These are phyloP conservation scores for Eremothecium sinecaudum DNA, from an alignment of 1,139 yeast genomes.

Conservation along the genomic window DNA sequence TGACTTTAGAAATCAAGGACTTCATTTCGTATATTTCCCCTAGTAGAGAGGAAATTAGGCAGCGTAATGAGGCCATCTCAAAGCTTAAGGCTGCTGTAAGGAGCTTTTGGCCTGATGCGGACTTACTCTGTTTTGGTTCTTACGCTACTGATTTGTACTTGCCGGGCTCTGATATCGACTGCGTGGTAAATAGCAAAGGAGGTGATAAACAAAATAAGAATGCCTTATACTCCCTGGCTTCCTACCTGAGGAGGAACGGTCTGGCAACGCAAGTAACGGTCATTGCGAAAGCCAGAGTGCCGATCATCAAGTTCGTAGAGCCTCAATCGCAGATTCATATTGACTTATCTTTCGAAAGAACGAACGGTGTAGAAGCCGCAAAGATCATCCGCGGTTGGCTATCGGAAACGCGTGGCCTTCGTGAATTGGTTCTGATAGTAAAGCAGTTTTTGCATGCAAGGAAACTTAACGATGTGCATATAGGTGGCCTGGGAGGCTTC, in stretches of 20 bases:
- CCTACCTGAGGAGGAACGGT: constrained; percentile 51
- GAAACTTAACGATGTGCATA: constrained; percentile 79
- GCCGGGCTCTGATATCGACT: constrained; percentile 95
- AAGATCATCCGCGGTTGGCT: constrained; percentile 71
- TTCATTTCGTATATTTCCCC: constrained; percentile 86
- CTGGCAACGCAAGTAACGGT: constrained; percentile 74
- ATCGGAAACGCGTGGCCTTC: constrained; percentile 60
- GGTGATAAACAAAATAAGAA: constrained; percentile 62
- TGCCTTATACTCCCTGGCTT: constrained; percentile 64
- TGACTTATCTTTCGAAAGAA: constrained; percentile 85
- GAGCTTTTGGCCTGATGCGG: constrained; percentile 70
- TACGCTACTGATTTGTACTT: constrained; percentile 88
- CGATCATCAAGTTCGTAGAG: constrained; percentile 88
- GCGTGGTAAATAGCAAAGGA: constrained; percentile 65
- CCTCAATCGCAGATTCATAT: constrained; percentile 62
- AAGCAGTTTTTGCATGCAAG: constrained; percentile 82
- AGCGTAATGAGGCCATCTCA: constrained; percentile 59
- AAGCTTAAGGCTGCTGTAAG: constrained; percentile 50
- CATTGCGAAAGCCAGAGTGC: constrained; percentile 87
- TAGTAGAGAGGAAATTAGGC: constrained; percentile 58
- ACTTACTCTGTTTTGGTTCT: constrained; percentile 85
- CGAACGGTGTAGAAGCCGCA: constrained; percentile 82
- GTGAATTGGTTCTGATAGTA: constrained; percentile 75
- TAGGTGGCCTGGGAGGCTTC: constrained; percentile 95
- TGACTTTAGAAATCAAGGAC: constrained; percentile 78